Base-by-base conservation (phyloP, 2,329 filamentous ascomycete genomes). In the Pseudogymnoascus sp. region DNA sequence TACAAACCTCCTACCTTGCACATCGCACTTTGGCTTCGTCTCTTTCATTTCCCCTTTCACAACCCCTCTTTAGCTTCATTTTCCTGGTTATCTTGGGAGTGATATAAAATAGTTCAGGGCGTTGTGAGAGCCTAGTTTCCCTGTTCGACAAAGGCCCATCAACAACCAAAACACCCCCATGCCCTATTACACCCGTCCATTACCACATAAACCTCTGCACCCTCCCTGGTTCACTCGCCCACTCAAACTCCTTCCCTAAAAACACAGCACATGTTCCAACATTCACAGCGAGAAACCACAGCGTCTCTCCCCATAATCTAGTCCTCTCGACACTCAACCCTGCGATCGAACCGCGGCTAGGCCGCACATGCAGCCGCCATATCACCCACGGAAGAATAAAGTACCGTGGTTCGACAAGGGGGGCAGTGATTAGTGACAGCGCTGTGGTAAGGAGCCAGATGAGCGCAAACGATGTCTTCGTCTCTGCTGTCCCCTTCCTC, bases 351-450 rank as follows among this genome's bases (percentile, higher is more conserved):
- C 28, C 59, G 53, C 38, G 18, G 66, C 60, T 40, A 61, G 50
- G 50, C n/a, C n/a, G 91, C 0, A 95, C 77, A 70, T 95, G 83
- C 6, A 97, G 76, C 0, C 94, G 83, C 91, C 92, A 97, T 70
- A 97, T 86, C 7, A 97, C 83, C 91, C 92, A 99, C 0, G 93
- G 92, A 11, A 97, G 81, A 72, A 99, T 95, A 74, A 96, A 96
- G 75, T 99, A 99, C 12, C 94, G 84, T 12, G 94, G 94, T 74
- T 99, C 94, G 8, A 99, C 93, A 0, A 99, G 82, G 0, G 94
- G 92, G 0, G 94, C 92, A 0, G 91, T 94, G 62, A 96, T 77
- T 11, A 99, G 82, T 0, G 90, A 93, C 3, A 96, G 79, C 0
- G 87, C 72, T 0, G 92, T 92, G 0, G 92, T 83, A 4, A 86